Conservation (phyloP, 495 filamentous ascomycete species). For the Elaphomyces granulatus region DNA sequence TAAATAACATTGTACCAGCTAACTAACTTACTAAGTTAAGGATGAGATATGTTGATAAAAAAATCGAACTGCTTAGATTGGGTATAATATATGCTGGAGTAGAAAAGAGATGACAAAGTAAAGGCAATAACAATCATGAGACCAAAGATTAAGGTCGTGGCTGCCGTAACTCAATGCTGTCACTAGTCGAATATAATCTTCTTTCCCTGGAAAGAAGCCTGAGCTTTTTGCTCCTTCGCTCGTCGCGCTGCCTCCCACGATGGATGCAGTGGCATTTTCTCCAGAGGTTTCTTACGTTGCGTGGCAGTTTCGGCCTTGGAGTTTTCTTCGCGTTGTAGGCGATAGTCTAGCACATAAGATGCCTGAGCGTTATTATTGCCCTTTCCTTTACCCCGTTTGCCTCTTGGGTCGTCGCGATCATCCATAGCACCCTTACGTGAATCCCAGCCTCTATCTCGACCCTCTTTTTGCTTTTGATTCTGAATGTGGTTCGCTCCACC, state of each 20-base stretch:
- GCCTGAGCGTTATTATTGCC: slow-evolving; percentile 3
- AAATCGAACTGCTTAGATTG: too few species aligned
- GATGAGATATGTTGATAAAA: too few species aligned
- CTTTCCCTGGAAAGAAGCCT: slow-evolving; percentile 63
- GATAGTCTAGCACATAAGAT: not conserved
- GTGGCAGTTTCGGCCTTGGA: not conserved
- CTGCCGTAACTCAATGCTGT: too few species aligned
- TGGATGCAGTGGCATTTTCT: slow-evolving; percentile 63
- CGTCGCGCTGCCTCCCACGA: slow-evolving; percentile 85
- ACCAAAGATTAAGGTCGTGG: too few species aligned
- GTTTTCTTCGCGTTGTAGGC: not conserved
- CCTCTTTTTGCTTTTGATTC: slow-evolving; percentile 16
- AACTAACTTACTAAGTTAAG: too few species aligned
- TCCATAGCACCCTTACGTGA: slow-evolving; percentile 27
- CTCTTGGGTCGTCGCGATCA: slow-evolving; percentile 9
- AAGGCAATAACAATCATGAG: too few species aligned
- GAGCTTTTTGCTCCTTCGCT: slow-evolving; percentile 52
- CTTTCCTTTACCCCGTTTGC: slow-evolving; percentile 10
- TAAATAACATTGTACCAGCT: too few species aligned
- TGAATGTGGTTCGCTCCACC: slow-evolving; percentile 58
- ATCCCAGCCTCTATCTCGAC: slow-evolving; percentile 37
- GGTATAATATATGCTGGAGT: too few species aligned
- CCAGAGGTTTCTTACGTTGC: slow-evolving; percentile 23
- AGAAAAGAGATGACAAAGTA: too few species aligned
- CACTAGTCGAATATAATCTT: slow-evolving; percentile 79